Evolutionary conservation across 2,329 filamentous ascomycete species (phyloP).

Genomic region (Diaporthe caulivora): DNA sequence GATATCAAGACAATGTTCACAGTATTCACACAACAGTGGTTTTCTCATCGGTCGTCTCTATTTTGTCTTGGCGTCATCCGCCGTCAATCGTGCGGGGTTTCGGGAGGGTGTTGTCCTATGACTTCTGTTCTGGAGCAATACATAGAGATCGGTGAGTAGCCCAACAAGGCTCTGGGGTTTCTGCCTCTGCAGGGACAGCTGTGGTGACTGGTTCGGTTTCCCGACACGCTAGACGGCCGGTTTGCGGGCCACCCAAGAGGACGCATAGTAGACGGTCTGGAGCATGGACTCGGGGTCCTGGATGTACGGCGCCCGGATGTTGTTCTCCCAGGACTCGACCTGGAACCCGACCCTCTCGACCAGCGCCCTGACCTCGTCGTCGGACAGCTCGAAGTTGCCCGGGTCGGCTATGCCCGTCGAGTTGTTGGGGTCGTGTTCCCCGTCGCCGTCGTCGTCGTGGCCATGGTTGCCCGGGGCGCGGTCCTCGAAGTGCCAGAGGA

Average conservation of each 20-base stretch:
- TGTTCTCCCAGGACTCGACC: constrained; percentile 72
- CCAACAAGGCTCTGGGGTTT: too few relatives aligned
- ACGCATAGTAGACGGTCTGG: constrained; percentile 82
- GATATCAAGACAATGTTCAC: neutral
- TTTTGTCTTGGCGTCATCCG: neutral
- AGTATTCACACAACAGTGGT: neutral
- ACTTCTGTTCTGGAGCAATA: neutral
- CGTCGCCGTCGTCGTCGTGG: constrained; percentile 63
- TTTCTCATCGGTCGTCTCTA: neutral
- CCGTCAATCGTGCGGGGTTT: neutral
- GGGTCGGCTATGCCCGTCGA: constrained; percentile 84
- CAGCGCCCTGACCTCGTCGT: constrained; percentile 87
- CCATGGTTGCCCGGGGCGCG: constrained; percentile 71
- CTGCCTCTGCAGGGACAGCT: neutral
- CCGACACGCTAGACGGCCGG: constrained; percentile 39
- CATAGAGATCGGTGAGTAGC: neutral
- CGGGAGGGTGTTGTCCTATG: neutral
- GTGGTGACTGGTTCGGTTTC: neutral
- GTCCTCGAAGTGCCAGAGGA: constrained; percentile 96
- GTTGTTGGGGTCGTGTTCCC: constrained; percentile 60
- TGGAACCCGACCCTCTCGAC: constrained; percentile 82
- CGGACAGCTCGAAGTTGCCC: constrained; percentile 88
- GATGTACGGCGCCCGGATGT: constrained; percentile 84
- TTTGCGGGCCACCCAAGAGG: constrained; percentile 89
- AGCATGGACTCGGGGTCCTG: constrained; percentile 88